A percentile compares a stretch with the other conserved stretches of the same genome.
Evolutionary conservation across 495 filamentous ascomycete species (phyloP).

Genomic region (Sabuloglossum arenarium): DNA sequence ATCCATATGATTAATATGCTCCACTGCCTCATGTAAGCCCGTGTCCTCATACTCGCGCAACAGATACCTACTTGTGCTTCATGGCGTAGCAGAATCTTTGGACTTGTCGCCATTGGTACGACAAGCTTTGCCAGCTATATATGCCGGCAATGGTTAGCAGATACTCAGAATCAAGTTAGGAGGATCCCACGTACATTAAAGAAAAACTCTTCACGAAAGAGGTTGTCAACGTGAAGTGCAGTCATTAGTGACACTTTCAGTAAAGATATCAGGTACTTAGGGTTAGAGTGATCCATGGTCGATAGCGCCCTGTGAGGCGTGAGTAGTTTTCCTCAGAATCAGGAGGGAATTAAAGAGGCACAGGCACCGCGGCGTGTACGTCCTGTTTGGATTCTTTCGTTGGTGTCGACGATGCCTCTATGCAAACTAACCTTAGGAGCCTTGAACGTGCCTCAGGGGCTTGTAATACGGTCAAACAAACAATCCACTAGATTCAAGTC

Average conservation of each 20-base stretch:
- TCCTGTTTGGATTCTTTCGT: too few relatives aligned
- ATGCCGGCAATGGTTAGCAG: background rate
- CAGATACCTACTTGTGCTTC: conserved; percentile 21
- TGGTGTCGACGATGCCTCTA: too few relatives aligned
- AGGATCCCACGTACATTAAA: background rate
- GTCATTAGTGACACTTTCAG: conserved; percentile 21
- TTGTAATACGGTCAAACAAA: background rate
- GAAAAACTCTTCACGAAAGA: background rate
- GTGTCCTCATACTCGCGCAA: conserved; percentile 8
- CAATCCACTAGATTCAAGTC: background rate
- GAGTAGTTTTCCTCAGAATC: too few relatives aligned
- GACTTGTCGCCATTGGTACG: conserved; percentile 16
- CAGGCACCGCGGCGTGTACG: too few relatives aligned
- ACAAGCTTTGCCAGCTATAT: conserved; percentile 12
- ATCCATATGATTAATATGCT: conserved; percentile 9
- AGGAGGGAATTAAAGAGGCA: too few relatives aligned
- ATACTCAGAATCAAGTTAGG: background rate
- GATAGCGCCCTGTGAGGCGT: conserved; percentile 5
- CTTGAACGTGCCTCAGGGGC: background rate
- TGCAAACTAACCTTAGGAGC: background rate
- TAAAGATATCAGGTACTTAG: conserved; percentile 19
- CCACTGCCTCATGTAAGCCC: conserved; percentile 13
- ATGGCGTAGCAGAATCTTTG: conserved; percentile 20
- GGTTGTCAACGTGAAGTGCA: conserved; percentile 4
- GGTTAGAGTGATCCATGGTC: conserved; percentile 16